phyloP scores from a whole-genome alignment of 139 green algal genomes.

The Trebouxia sp. region DNA sequence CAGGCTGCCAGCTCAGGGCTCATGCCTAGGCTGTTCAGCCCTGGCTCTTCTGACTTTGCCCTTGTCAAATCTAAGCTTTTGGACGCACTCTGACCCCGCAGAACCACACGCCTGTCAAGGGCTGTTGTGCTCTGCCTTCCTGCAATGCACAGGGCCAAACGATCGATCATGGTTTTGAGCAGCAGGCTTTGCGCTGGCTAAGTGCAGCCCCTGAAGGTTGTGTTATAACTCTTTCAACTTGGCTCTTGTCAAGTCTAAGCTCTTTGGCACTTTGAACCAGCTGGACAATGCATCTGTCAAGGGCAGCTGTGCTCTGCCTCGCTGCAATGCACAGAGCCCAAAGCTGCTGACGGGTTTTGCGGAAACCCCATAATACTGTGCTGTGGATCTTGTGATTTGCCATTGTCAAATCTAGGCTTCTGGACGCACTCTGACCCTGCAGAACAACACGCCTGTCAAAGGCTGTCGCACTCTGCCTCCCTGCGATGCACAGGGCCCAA shows the following conservation, averaged over 20 bases:
- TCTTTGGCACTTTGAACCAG: too few relatives aligned
- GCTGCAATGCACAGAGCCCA: too few relatives aligned
- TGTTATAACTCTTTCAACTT: too few relatives aligned
- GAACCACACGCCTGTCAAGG: not conserved
- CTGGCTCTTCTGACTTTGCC: not conserved
- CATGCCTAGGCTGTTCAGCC: not conserved
- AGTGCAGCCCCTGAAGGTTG: too few relatives aligned
- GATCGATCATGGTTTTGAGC: too few relatives aligned
- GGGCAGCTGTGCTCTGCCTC: too few relatives aligned
- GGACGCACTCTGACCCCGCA: not conserved
- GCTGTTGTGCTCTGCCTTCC: not conserved
- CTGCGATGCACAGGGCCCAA: not conserved
- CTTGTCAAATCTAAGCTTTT: not conserved
- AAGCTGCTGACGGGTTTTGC: too few relatives aligned
- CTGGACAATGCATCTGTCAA: too few relatives aligned
- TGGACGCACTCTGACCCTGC: not conserved
- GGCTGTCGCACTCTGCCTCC: not conserved
- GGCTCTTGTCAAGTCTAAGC: too few relatives aligned
- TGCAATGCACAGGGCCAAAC: not conserved
- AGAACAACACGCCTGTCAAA: not conserved
- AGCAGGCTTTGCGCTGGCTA: too few relatives aligned
- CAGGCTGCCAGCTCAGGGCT: not conserved
- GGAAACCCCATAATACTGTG: too few relatives aligned
- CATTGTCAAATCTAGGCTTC: not conserved
- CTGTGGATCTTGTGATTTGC: not conserved